Evolutionary conservation across 495 filamentous ascomycete species (phyloP).

Genomic region (Podospora pseudoanserina): DNA sequence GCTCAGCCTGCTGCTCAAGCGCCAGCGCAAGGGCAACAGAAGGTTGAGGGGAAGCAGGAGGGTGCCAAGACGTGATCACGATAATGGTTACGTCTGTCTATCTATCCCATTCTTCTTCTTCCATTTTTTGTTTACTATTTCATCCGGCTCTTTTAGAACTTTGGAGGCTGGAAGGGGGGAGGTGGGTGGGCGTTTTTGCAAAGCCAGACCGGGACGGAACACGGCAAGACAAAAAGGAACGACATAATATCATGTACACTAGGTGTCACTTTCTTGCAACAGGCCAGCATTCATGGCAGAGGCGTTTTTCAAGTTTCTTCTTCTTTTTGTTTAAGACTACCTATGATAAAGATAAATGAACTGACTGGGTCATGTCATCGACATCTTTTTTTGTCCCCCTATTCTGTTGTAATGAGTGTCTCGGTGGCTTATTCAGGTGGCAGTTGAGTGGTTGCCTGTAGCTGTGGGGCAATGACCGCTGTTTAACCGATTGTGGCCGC

Average conservation of each 20-base stretch:
- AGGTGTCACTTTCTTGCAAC: neutral
- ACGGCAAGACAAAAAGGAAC: conserved; percentile 19
- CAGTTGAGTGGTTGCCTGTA: neutral
- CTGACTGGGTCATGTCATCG: conserved; percentile 20
- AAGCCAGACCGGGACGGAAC: conserved; percentile 13
- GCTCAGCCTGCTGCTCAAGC: conserved; percentile 7
- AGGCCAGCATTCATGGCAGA: conserved; percentile 21
- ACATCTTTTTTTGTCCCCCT: neutral
- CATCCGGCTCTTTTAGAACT: neutral
- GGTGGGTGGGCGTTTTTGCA: conserved; percentile 8
- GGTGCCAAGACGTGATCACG: conserved; percentile 10
- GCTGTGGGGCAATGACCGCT: conserved; percentile 4
- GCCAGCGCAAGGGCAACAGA: neutral
- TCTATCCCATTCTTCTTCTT: neutral
- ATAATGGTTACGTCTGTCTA: neutral
- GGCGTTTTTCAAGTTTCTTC: conserved; percentile 19
- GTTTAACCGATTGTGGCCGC: conserved; percentile 7
- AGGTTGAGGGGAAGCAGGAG: conserved; percentile 15
- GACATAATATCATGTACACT: conserved; percentile 16
- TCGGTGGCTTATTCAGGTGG: conserved; percentile 2
- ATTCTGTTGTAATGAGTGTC: neutral
- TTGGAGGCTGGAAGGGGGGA: neutral
- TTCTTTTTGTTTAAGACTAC: neutral
- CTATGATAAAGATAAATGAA: conserved; percentile 11
- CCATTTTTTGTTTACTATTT: conserved; percentile 1